These are phyloP conservation scores for Penicillium ucsense DNA, from an alignment of 495 filamentous ascomycete genomes.

Conservation along the genomic window DNA sequence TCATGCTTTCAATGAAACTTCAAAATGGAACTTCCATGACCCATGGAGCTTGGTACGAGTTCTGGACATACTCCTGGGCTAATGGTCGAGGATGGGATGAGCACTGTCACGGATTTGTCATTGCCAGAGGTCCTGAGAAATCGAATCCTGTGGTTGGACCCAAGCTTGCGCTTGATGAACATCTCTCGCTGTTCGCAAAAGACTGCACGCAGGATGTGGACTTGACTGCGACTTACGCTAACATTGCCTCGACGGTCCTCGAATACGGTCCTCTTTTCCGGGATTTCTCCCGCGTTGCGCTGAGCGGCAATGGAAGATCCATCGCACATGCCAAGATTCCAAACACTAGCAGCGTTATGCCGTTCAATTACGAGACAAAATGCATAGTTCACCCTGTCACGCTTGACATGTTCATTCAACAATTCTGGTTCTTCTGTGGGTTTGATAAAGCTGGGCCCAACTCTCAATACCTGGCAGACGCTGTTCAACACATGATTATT, in stretches of 20 bases:
- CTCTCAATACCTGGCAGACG: slow-evolving; percentile 12
- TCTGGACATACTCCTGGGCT: slow-evolving; percentile 27
- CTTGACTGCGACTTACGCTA: slow-evolving; percentile 15
- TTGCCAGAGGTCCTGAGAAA: slow-evolving; percentile 18
- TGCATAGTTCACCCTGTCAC: slow-evolving; percentile 37
- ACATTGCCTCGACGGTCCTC: slow-evolving; percentile 18
- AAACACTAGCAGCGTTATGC: slow-evolving; percentile 41
- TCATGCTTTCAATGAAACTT: slow-evolving; percentile 14
- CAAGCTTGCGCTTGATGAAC: background rate
- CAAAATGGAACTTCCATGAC: slow-evolving; percentile 12
- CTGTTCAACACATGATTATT: slow-evolving; percentile 12
- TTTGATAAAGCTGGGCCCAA: slow-evolving; percentile 11
- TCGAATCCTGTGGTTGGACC: slow-evolving; percentile 13
- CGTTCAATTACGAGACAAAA: slow-evolving; percentile 30
- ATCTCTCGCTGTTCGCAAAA: background rate
- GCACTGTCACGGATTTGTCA: slow-evolving; percentile 31
- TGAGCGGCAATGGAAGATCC: slow-evolving; percentile 5
- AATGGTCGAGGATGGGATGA: slow-evolving; percentile 29
- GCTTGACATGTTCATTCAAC: slow-evolving; percentile 36
- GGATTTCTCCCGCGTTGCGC: slow-evolving; percentile 19
- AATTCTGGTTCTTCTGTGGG: slow-evolving; percentile 18
- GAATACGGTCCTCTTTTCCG: slow-evolving; percentile 29
- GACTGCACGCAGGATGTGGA: slow-evolving; percentile 4
- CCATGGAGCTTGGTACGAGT: slow-evolving; percentile 32
- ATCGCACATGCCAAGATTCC: slow-evolving; percentile 28